Evolutionary conservation across 208 protist genomes (phyloP).

Genomic region (Leishmania guyanensis): DNA sequence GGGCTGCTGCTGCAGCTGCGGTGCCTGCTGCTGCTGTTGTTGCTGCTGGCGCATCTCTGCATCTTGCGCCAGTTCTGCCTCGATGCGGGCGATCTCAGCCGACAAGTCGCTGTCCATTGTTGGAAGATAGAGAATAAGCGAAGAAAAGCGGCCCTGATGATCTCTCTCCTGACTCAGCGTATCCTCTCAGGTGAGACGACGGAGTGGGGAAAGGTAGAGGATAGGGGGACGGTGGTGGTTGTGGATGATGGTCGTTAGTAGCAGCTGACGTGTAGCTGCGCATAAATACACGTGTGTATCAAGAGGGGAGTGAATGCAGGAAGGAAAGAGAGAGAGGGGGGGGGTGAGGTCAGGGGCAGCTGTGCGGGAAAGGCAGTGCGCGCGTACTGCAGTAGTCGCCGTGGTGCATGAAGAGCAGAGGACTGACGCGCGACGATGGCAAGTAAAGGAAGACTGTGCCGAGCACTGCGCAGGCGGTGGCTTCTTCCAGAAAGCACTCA

Average conservation of each 20-base stretch:
- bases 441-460: background rate
- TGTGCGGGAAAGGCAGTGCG: background rate
- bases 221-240: background rate
- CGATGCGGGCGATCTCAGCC: conserved; percentile 77
- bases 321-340: background rate
- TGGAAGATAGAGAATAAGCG: background rate
- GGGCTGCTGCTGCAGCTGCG: conserved; percentile 22
- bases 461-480: background rate
- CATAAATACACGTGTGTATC: background rate
- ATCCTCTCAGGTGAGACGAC: background rate
- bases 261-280: background rate
- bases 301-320: background rate
- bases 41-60: conserved; percentile 55
- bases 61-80: conserved; percentile 76
- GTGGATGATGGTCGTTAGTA: background rate
- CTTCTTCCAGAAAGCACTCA: background rate
- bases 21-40: conserved; percentile 42
- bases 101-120: conserved; percentile 74
- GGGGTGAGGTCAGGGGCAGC: background rate
- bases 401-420: background rate
- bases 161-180: background rate
- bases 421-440: background rate
- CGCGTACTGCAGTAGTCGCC: background rate
- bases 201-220: background rate
- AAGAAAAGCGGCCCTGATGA: conserved; percentile 1